Conservation (phyloP, 108 stramenopile genomes). For the Asterionellopsis glacialis region DNA sequence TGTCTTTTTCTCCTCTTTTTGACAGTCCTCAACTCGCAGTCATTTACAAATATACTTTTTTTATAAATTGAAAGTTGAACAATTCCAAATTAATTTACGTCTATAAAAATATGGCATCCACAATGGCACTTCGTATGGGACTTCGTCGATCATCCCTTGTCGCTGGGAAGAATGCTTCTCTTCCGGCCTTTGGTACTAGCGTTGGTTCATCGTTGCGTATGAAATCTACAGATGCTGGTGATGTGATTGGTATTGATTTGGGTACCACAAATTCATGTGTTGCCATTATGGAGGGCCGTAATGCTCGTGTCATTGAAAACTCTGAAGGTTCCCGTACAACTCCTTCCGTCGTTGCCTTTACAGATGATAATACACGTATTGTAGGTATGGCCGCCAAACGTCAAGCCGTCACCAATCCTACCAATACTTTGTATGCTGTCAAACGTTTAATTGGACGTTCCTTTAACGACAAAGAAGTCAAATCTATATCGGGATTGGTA, state of each 20-base stretch:
- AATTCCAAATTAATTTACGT: too few species aligned
- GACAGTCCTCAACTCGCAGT: too few species aligned
- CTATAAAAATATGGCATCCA: background rate
- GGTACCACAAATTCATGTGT: conserved; percentile 99
- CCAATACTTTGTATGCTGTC: conserved; percentile 98
- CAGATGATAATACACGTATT: conserved; percentile 78
- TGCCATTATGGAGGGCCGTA: conserved; percentile 96
- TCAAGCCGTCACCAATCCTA: conserved; percentile 99
- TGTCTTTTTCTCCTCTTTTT: too few species aligned
- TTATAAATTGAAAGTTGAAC: too few species aligned
- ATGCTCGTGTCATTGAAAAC: conserved; percentile 99
- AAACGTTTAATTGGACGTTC: conserved; percentile 98
- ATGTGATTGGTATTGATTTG: conserved; percentile 99
- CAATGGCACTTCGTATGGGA: conserved; percentile 1
- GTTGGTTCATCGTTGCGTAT: background rate
- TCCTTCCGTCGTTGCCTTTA: conserved; percentile 95
- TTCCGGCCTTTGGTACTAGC: background rate
- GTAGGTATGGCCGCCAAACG: conserved; percentile 97
- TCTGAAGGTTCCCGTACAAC: conserved; percentile 98
- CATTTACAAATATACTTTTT: too few species aligned
- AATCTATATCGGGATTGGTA: conserved; percentile 86
- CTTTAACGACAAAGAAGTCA: conserved; percentile 89
- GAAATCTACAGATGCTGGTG: conserved; percentile 57
- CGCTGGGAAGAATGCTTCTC: background rate
- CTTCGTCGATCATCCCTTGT: background rate